phyloP scores from a whole-genome alignment of 75 land plant genomes.

The Cryptomeria japonica region DNA sequence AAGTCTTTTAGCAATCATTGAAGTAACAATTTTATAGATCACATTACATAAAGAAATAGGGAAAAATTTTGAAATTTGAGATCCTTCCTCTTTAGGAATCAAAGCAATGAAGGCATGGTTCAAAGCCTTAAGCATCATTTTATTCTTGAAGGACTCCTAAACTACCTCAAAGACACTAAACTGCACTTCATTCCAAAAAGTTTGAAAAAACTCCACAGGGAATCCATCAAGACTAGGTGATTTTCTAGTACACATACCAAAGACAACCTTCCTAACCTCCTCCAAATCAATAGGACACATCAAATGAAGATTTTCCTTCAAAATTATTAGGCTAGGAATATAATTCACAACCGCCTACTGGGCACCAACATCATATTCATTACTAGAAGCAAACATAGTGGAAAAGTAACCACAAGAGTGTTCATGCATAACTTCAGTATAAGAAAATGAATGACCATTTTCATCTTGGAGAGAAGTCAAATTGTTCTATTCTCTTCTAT shows the following conservation, averaged over 20 bases:
- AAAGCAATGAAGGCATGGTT: too few species aligned
- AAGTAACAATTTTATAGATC: background rate
- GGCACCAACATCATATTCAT: too few species aligned
- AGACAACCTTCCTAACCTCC: background rate
- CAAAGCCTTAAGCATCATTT: too few species aligned
- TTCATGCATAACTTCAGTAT: too few species aligned
- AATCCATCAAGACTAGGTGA: background rate
- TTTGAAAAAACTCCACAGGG: background rate
- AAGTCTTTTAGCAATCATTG: background rate
- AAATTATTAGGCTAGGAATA: too few species aligned
- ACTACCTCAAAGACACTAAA: background rate
- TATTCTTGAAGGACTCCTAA: background rate
- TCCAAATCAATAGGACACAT: background rate
- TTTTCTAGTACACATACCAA: background rate
- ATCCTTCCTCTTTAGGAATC: background rate
- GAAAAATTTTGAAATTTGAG: background rate
- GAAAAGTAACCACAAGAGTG: too few species aligned
- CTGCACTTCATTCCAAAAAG: background rate
- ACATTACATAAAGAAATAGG: background rate
- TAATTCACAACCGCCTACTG: too few species aligned
- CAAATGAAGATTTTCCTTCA: too few species aligned
- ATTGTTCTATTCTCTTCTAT: too few species aligned
- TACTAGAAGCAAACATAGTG: too few species aligned
- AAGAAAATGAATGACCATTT: too few species aligned
- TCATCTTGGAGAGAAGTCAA: too few species aligned